Evolutionary conservation across 768 basidiomycete species (phyloP).

Genomic region (Lentinula raphanica): DNA sequence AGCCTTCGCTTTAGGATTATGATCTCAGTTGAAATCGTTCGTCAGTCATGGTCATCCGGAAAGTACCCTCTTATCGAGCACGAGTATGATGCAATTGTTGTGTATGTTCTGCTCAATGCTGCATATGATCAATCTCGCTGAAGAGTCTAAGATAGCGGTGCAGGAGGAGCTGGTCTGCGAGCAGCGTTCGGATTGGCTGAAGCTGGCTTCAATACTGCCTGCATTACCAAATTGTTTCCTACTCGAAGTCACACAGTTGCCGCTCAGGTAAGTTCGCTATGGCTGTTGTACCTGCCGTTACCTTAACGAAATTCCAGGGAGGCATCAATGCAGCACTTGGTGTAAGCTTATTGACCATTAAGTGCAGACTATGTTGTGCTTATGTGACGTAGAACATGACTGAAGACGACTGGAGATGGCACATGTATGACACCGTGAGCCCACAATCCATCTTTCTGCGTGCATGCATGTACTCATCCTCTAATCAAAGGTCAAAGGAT

Average conservation of each 20-base stretch:
- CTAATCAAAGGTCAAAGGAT: constrained; percentile 86
- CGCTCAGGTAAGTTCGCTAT: constrained; percentile 62
- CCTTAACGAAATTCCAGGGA: constrained; percentile 46
- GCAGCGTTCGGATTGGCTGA: constrained; percentile 98
- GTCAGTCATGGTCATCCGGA: constrained; percentile 70
- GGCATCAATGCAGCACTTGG: constrained; percentile 98
- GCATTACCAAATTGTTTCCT: constrained; percentile 98
- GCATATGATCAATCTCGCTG: constrained; percentile 6
- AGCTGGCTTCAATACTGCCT: constrained; percentile 97
- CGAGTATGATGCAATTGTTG: constrained; percentile 97
- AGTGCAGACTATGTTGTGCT: not conserved
- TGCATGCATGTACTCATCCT: constrained; percentile 10
- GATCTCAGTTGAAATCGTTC: constrained; percentile 12
- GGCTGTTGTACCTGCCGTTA: not conserved
- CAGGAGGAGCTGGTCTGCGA: constrained; percentile 96
- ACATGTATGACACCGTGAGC: constrained; percentile 93
- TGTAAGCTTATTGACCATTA: constrained; percentile 38
- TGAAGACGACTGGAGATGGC: constrained; percentile 99
- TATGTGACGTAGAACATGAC: constrained; percentile 80
- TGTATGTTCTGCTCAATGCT: constrained; percentile 40
- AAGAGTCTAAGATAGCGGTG: constrained; percentile 54
- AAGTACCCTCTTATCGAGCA: constrained; percentile 98
- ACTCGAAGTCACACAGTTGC: constrained; percentile 98
- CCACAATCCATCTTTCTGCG: not conserved
- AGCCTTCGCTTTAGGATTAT: constrained; percentile 5